Conservation (phyloP, 768 basidiomycete species). For the Rhizopogon vinicolor region DNA sequence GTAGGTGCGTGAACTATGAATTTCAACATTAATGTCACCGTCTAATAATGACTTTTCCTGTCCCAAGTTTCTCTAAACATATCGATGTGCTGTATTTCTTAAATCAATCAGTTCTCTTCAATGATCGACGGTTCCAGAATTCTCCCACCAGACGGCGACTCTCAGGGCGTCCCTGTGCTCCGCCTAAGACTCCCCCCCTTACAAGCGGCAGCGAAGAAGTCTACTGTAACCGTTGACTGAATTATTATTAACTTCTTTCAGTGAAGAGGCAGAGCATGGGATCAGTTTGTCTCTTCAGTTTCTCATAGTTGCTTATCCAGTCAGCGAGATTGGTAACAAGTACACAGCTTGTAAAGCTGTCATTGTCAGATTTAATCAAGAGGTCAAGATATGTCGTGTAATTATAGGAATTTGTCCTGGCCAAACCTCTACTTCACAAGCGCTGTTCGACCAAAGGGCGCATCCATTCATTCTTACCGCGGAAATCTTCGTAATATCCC, state of each 20-base stretch:
- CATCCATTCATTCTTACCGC: neutral
- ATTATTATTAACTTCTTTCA: too few relatives aligned
- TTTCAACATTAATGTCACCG: neutral
- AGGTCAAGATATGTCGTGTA: neutral
- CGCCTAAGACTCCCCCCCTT: too few relatives aligned
- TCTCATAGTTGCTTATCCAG: neutral
- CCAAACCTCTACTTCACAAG: too few relatives aligned
- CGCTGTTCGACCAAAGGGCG: neutral
- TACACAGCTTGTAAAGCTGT: too few relatives aligned
- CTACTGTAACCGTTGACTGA: neutral
- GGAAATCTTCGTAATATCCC: neutral
- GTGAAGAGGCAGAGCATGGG: neutral
- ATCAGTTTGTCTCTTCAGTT: neutral
- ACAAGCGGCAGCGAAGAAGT: neutral
- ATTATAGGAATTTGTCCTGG: neutral
- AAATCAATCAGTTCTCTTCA: neutral
- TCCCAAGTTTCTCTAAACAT: neutral
- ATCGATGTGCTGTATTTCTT: neutral
- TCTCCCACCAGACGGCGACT: neutral
- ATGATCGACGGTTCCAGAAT: neutral
- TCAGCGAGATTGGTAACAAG: neutral
- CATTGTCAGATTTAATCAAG: neutral
- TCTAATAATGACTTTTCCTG: neutral
- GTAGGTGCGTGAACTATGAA: neutral
- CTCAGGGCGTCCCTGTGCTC: neutral